Conservation (phyloP, 2,329 filamentous ascomycete species). For the Incumbomyces lentus region DNA sequence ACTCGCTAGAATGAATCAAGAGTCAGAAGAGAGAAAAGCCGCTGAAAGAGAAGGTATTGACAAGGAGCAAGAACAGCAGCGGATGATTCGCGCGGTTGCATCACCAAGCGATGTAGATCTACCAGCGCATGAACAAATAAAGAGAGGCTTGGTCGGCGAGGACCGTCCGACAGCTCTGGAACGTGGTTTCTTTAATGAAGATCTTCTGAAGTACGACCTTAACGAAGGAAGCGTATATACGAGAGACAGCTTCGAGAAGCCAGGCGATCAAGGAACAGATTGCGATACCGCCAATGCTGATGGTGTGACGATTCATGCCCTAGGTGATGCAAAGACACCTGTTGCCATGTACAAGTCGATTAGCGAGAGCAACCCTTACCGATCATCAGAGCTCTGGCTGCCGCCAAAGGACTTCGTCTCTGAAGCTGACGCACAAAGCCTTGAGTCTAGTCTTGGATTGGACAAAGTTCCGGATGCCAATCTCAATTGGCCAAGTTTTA, state of each 20-base stretch:
- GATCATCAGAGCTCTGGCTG: not conserved
- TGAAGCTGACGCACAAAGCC: not conserved
- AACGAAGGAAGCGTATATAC: constrained; percentile 35
- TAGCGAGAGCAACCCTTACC: constrained; percentile 4
- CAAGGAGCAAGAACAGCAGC: constrained; percentile 12
- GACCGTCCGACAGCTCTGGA: constrained; percentile 6
- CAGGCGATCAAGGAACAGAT: constrained; percentile 14
- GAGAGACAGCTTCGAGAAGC: constrained; percentile 28
- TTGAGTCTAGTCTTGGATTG: not conserved
- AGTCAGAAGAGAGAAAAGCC: constrained; percentile 20
- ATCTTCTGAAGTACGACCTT: constrained; percentile 11
- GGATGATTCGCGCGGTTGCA: constrained; percentile 13
- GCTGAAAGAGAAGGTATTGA: constrained; percentile 7
- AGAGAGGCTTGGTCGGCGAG: constrained; percentile 5
- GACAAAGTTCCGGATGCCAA: not conserved
- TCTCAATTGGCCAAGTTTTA: not conserved
- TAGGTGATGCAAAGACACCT: too few species aligned
- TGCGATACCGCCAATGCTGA: not conserved
- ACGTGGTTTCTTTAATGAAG: constrained; percentile 3
- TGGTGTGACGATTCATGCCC: not conserved
- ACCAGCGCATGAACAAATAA: not conserved
- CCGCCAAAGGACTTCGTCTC: not conserved
- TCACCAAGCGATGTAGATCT: not conserved
- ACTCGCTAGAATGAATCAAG: constrained; percentile 30
- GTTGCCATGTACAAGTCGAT: not conserved